Conservation (phyloP, 805 yeast genomes). For the Ogataea methanolica region DNA sequence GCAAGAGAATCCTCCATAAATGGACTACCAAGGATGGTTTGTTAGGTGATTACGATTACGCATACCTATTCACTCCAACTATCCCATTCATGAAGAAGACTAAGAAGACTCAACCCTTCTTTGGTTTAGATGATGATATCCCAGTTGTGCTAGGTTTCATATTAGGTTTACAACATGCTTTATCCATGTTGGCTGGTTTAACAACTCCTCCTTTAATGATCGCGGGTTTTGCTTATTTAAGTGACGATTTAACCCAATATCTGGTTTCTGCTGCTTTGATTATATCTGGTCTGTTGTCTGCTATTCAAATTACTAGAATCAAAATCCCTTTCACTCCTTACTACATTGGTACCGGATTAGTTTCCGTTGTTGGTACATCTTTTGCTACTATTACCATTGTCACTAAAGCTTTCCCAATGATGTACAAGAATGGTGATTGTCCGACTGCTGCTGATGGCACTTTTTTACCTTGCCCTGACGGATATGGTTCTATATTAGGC, state of each 20-base stretch:
- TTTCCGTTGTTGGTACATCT: conserved; percentile 88
- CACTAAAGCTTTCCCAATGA: conserved; percentile 66
- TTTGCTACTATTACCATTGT: conserved; percentile 86
- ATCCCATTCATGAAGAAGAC: conserved; percentile 57
- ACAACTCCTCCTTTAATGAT: conserved; percentile 80
- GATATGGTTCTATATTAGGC: conserved; percentile 82
- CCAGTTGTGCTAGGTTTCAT: conserved; percentile 75
- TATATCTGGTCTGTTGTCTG: conserved; percentile 63
- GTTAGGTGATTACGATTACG: conserved; percentile 85
- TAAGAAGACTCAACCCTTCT: conserved; percentile 68
- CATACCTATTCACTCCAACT: conserved; percentile 72
- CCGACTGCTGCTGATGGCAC: conserved; percentile 61
- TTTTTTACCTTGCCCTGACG: conserved; percentile 76
- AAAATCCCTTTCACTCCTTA: conserved; percentile 69
- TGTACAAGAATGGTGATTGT: conserved; percentile 73
- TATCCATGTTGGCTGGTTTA: conserved; percentile 91
- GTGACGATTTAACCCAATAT: conserved; percentile 46
- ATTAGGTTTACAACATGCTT: conserved; percentile 81
- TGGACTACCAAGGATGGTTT: conserved; percentile 72
- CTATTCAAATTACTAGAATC: conserved; percentile 76
- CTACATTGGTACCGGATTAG: conserved; percentile 80
- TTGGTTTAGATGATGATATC: conserved; percentile 73
- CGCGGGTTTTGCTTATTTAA: conserved; percentile 57
- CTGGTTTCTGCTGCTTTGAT: conserved; percentile 71
- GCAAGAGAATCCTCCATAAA: conserved; percentile 14